Evolutionary conservation across 176 grass and related monocot species (phyloP).

Genomic region (Triticum urartu): DNA sequence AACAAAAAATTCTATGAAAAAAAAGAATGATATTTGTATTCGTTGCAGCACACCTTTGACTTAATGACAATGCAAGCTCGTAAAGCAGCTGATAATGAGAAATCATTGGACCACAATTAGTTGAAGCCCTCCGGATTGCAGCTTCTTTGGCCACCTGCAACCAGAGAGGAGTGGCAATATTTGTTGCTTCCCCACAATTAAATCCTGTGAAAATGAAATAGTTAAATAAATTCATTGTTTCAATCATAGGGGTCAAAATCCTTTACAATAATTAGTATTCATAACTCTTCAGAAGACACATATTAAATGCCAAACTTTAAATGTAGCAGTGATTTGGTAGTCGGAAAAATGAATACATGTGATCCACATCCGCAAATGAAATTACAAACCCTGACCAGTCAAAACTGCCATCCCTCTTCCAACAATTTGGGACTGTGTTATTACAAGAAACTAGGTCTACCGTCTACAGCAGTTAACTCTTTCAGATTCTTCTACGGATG

Average conservation of each 20-base stretch:
- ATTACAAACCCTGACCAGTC: not conserved
- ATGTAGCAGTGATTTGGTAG: not conserved
- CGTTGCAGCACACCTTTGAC: constrained; percentile 56
- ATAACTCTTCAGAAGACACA: not conserved
- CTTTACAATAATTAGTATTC: constrained; percentile 10
- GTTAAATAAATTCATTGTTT: constrained; percentile 28
- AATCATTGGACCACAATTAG: constrained; percentile 94
- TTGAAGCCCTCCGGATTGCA: constrained; percentile 98
- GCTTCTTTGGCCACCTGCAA: constrained; percentile 97
- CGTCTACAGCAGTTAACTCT: not conserved
- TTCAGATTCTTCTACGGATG: not conserved
- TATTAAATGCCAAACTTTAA: constrained; percentile 12
- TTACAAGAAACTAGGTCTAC: not conserved
- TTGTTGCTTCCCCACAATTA: constrained; percentile 98
- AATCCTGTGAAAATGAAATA: constrained; percentile 62
- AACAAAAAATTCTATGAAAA: constrained; percentile 5
- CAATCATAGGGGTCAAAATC: constrained; percentile 10
- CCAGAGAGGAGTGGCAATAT: constrained; percentile 96
- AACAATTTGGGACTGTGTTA: not conserved
- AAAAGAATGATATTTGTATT: constrained; percentile 13
- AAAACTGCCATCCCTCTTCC: not conserved
- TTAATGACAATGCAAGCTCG: constrained; percentile 76
- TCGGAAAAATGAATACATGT: not conserved
- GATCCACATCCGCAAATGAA: constrained; percentile 15
- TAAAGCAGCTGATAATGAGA: constrained; percentile 99